Percentiles rank a stretch among this genome's conserved stretches.
These are phyloP conservation scores for Penicillium sp. DNA, from an alignment of 2,329 filamentous ascomycete genomes.

Conservation along the genomic window DNA sequence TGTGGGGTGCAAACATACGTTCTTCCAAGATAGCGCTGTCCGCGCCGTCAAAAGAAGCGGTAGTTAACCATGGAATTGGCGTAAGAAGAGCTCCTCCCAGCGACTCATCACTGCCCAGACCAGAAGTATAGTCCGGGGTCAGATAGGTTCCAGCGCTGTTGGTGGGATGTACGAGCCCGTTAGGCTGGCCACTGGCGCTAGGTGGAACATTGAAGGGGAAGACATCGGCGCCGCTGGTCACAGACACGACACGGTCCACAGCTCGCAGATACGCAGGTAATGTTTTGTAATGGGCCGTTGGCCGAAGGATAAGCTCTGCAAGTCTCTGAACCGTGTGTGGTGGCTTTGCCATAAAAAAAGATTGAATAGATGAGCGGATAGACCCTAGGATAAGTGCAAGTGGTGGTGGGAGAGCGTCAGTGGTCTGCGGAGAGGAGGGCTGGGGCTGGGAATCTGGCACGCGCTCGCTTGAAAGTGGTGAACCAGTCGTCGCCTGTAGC, in stretches of 20 bases:
- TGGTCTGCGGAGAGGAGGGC: constrained; percentile 50
- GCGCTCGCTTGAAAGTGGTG: constrained; percentile 43
- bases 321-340: constrained; percentile 93
- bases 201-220: constrained; percentile 69
- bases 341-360: constrained; percentile 71
- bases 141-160: constrained; percentile 41
- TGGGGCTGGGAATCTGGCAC: constrained; percentile 46
- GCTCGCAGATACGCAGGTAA: constrained; percentile 86
- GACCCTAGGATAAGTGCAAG: constrained; percentile 64
- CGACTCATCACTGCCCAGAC: constrained; percentile 79
- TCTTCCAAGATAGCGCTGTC: constrained; percentile 20
- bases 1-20: constrained; percentile 16
- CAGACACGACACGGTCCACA: constrained; percentile 84
- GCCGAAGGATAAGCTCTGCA: constrained; percentile 78
- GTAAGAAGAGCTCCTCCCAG: constrained; percentile 88
- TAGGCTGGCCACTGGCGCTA: constrained; percentile 39
- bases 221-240: constrained; percentile 76
- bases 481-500: constrained; percentile 36
- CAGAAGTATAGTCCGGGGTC: constrained; percentile 34
- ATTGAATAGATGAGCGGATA: constrained; percentile 62
- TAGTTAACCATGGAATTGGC: constrained; percentile 84
- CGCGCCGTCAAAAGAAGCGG: constrained; percentile 34
- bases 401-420: constrained; percentile 61
- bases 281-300: constrained; percentile 76
- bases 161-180: constrained; percentile 54